Base-by-base conservation (phyloP, 169 alveolate species). In the Cryptosporidium ryanae region DNA sequence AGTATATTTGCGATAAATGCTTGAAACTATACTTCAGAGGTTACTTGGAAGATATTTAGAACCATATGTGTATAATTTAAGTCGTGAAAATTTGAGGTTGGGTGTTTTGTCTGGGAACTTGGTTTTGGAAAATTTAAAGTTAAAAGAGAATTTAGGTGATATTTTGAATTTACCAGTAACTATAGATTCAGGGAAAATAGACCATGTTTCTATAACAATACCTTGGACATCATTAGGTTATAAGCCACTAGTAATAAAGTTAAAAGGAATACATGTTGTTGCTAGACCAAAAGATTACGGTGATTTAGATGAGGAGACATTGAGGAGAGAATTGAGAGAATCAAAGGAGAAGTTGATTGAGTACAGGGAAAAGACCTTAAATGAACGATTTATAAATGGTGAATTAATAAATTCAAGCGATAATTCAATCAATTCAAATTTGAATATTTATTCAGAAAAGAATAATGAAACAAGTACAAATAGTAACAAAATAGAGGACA, bases 151-250 rank as follows among this genome's bases (percentile, higher is more conserved):
- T 46, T 65, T 76, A 23, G 87, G 87, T 21, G 87, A 76, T 59
- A 76, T 76, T 57, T 43, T 76, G 3, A 67, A 76, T 76, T 55
- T 76, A 2, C 87, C 87, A 32, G 25, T 76, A 44, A 46, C 87
- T 21, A 43, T 76, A 25, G 59, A 34, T 34, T 76, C 87, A 8
- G 87, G 87, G 15, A 55, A 55, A 34, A 76, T 76, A 32, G 87
- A 71, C 8, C 87, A 76, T 59, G 87, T 76, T 59, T 76, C 87
- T 15, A 76, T 76, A 29, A 76, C 87, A 18, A 76, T 76, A 38
- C 87, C 87, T 7, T 76, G 87, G 87, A 76, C 87, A 46, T 76
- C 87, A 10, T 38, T 76, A 25, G 87, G 87, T 2, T 76, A 76
- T n/a, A 76, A 76, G 25, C 87, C 87, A n/a, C 23, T 76, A 6